phyloP scores from a whole-genome alignment of 139 green algal genomes.

The Auxenochlorella pyrenoidosa region DNA sequence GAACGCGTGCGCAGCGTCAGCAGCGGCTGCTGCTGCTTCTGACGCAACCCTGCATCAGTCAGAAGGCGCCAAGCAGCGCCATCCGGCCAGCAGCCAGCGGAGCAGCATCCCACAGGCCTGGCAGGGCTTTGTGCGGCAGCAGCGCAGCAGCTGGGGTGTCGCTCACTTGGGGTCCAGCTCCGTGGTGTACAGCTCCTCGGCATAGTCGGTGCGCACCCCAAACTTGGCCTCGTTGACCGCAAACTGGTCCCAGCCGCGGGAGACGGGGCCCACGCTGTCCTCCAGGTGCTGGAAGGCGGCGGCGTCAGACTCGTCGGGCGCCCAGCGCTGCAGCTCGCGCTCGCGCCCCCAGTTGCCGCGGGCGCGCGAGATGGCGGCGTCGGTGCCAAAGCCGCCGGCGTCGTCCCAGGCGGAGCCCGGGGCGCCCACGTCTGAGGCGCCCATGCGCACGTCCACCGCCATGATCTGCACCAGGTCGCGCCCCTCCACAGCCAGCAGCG shows the following conservation, averaged over 20 bases:
- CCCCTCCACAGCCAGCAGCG: conserved; percentile 39
- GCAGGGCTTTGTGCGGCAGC: no score
- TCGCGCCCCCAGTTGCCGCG: conserved; percentile 59
- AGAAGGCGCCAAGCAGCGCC: no score
- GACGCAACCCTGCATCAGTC: no score
- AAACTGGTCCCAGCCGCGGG: conserved; percentile 91
- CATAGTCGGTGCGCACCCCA: conserved; percentile 82
- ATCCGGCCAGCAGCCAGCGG: neutral
- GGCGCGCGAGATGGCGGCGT: conserved; percentile 76
- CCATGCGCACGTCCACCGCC: conserved; percentile 77
- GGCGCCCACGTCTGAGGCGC: conserved; percentile 60
- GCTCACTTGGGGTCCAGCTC: conserved; percentile 58
- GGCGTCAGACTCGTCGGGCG: conserved; percentile 55
- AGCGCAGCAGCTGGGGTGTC: neutral
- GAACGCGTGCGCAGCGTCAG: no score
- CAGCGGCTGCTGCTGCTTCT: no score
- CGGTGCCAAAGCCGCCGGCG: conserved; percentile 75
- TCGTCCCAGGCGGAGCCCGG: conserved; percentile 38
- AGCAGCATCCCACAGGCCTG: no score
- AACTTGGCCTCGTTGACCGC: conserved; percentile 86
- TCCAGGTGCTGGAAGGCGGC: conserved; percentile 23
- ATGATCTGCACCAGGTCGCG: conserved; percentile 62
- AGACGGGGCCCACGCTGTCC: conserved; percentile 33
- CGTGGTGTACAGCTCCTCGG: conserved; percentile 89
- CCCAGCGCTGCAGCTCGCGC: conserved; percentile 82